Evolutionary conservation across 495 filamentous ascomycete species (phyloP).

Genomic region (Podospora sp.): DNA sequence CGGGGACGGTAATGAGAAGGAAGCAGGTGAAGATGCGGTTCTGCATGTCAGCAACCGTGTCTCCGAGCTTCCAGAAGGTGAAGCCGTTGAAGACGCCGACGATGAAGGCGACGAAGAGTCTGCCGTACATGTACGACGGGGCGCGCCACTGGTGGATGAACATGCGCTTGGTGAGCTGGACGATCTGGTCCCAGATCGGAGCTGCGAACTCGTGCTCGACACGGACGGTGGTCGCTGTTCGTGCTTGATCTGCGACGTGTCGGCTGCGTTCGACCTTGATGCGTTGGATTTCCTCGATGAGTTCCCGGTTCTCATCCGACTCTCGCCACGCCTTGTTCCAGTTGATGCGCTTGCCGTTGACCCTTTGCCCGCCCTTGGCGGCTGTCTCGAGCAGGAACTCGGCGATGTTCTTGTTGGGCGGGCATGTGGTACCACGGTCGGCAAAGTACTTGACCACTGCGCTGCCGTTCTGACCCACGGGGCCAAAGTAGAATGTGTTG

Average conservation of each 20-base stretch:
- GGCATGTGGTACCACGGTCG: slow-evolving; percentile 67
- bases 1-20: slow-evolving; percentile 72
- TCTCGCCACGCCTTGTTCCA: slow-evolving; percentile 81
- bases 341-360: slow-evolving; percentile 72
- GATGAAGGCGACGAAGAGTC: slow-evolving; percentile 55
- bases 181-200: slow-evolving; percentile 45
- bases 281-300: slow-evolving; percentile 70
- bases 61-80: slow-evolving; percentile 77
- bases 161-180: slow-evolving; percentile 59
- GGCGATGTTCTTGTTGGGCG: slow-evolving; percentile 73
- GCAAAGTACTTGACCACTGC: slow-evolving; percentile 51
- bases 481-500: slow-evolving; percentile 72
- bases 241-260: slow-evolving; percentile 34
- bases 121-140: slow-evolving; percentile 73
- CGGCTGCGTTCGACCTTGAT: slow-evolving; percentile 50
- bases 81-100: slow-evolving; percentile 80
- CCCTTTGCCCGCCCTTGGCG: slow-evolving; percentile 65
- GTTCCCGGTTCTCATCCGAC: slow-evolving; percentile 64
- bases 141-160: slow-evolving; percentile 81
- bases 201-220: slow-evolving; percentile 41
- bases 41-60: slow-evolving; percentile 71
- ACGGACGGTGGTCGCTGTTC: slow-evolving; percentile 1
- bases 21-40: slow-evolving; percentile 79
- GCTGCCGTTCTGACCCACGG: slow-evolving; percentile 52
- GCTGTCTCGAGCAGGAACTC: slow-evolving; percentile 86